Conservation (phyloP, 495 filamentous ascomycete species). For the Mytilinidion resinicola region DNA sequence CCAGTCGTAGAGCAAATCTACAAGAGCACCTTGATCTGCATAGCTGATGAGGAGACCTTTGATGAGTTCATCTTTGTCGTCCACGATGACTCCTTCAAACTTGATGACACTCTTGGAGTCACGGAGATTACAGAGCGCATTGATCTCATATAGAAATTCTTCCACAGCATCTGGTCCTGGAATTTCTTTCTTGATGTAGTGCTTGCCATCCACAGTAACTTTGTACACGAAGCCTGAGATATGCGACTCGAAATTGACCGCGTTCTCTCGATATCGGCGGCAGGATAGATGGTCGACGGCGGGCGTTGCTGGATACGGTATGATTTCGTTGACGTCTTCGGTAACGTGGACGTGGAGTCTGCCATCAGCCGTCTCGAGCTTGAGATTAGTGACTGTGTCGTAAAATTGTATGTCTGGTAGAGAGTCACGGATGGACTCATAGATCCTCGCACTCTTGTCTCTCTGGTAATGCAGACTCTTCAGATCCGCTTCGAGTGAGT, state of each 20-base stretch:
- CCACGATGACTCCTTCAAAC: constrained; percentile 83
- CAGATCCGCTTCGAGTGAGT: constrained; percentile 81
- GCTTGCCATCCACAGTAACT: constrained; percentile 59
- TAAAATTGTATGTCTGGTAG: constrained; percentile 91
- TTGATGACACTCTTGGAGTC: constrained; percentile 72
- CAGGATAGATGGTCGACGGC: constrained; percentile 71
- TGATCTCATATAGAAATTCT: constrained; percentile 96
- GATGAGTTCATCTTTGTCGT: constrained; percentile 65
- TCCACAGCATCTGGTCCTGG: constrained; percentile 93
- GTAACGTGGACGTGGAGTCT: constrained; percentile 94
- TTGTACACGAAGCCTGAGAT: constrained; percentile 98
- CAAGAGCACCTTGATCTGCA: constrained; percentile 77
- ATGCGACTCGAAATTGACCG: constrained; percentile 81
- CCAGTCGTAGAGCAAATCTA: constrained; percentile 83
- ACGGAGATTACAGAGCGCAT: constrained; percentile 75
- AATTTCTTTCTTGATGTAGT: constrained; percentile 96
- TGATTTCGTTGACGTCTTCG: constrained; percentile 95
- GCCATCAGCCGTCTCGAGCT: constrained; percentile 83
- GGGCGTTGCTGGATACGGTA: constrained; percentile 71
- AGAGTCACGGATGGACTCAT: constrained; percentile 91
- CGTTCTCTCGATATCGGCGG: constrained; percentile 59
- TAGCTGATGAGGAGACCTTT: constrained; percentile 89
- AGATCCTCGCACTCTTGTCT: constrained; percentile 91
- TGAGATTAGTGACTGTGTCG: constrained; percentile 91
- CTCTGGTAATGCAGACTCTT: constrained; percentile 73